phyloP scores from a whole-genome alignment of 441 rosid genomes.

The Euphorbia celastroides region DNA sequence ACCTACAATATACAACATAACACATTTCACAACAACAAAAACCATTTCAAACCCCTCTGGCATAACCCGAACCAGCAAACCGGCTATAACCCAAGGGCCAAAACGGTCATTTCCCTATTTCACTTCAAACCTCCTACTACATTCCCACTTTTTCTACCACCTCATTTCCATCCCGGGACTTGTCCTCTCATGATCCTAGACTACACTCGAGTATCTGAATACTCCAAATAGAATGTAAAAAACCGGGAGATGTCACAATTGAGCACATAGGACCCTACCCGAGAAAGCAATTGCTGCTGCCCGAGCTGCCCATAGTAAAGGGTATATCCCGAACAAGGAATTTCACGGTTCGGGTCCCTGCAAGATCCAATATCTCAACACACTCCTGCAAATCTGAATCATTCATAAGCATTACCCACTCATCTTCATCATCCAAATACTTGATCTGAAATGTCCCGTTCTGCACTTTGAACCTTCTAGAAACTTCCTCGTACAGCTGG shows the following conservation, averaged over 20 bases:
- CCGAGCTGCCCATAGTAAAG: conserved; percentile 54
- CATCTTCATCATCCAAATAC: conserved; percentile 83
- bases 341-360: conserved; percentile 52
- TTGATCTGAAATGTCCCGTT: conserved; percentile 68
- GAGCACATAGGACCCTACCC: not conserved
- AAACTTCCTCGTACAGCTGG: conserved; percentile 74
- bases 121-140: conserved; percentile 1
- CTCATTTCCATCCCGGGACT: not conserved
- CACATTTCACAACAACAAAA: too few relatives aligned
- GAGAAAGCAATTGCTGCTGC: conserved; percentile 52
- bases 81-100: too few relatives aligned
- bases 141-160: not conserved
- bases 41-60: too few relatives aligned
- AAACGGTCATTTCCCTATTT: too few relatives aligned
- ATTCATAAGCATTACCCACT: conserved; percentile 73
- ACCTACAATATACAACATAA: conserved; percentile 1
- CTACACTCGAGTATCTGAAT: not conserved
- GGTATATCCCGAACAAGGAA: conserved; percentile 55
- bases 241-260: too few relatives aligned
- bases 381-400: conserved; percentile 83
- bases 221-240: too few relatives aligned
- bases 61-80: too few relatives aligned
- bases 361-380: conserved; percentile 52
- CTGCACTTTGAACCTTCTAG: conserved; percentile 63
- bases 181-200: not conserved